Percentiles rank a stretch among this genome's conserved stretches.
Conservation (phyloP, 2,329 filamentous ascomycete genomes). For the Rhynchosporium secalis region DNA sequence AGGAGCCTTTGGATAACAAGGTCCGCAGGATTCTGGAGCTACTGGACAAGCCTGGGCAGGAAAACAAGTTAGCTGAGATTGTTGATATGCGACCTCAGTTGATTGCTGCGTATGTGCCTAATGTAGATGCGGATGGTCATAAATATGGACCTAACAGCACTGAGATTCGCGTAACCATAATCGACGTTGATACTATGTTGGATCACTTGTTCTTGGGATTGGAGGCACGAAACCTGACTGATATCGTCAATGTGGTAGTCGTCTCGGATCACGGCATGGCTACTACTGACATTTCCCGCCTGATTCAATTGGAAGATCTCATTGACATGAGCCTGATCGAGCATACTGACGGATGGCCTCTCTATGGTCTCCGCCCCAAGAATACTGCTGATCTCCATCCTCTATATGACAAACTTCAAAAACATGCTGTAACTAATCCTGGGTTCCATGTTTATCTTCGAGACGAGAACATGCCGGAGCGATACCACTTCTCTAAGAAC, state of each 20-base stretch:
- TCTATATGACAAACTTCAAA: conserved; percentile 63
- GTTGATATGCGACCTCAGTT: conserved; percentile 74
- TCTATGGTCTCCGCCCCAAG: conserved; percentile 84
- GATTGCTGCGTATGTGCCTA: conserved; percentile 91
- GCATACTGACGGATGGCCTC: conserved; percentile 90
- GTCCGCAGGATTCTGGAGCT: conserved; percentile 77
- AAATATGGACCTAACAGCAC: conserved; percentile 92
- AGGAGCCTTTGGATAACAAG: conserved; percentile 73
- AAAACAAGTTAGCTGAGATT: conserved; percentile 53
- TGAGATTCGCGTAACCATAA: conserved; percentile 78
- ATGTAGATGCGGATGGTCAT: conserved; percentile 87
- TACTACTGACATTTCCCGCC: conserved; percentile 75
- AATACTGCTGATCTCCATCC: conserved; percentile 62
- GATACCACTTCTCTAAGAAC: conserved; percentile 89
- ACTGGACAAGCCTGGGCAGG: conserved; percentile 76
- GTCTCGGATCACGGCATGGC: conserved; percentile 99
- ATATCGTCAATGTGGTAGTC: conserved; percentile 91
- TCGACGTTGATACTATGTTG: conserved; percentile 79
- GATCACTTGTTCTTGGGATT: conserved; percentile 74
- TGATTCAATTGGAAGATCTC: conserved; percentile 88
- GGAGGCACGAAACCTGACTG: conserved; percentile 76
- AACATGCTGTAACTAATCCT: conserved; percentile 59
- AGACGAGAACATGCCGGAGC: conserved; percentile 83
- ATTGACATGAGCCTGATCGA: conserved; percentile 76
- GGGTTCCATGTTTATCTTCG: conserved; percentile 85